Base-by-base conservation (phyloP, 176 grass and related monocot species). In the Musa beccarii region DNA sequence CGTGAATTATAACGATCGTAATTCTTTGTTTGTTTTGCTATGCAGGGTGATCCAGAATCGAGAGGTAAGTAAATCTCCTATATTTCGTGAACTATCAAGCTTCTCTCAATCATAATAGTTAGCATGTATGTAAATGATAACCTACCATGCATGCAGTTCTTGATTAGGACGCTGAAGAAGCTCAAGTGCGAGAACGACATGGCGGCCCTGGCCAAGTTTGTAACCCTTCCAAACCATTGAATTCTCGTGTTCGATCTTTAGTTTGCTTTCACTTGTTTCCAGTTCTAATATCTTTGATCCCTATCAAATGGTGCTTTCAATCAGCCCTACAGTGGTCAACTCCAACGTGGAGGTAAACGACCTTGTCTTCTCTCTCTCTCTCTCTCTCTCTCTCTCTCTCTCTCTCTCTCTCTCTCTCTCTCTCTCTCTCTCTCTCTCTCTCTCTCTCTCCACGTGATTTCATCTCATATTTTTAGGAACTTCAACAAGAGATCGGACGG, bases 151-250 rank as follows among this genome's bases (percentile, higher is more conserved):
- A 54, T 78, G 23, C 73, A 89, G 84, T 81, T 72, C 20, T 53
- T 89, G 78, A 23, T 89, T 49, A 81, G 83, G 63, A 86, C 77
- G 74, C 71, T 86, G 23, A 59, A 75, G 2, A 84, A 84, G 54
- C 87, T 89, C 81, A 86, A 70, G 59, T 72, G 78, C 74, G 87
- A 89, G 78, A 66, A 75, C 61, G 81, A 89, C 78, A 81, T 81
- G 22, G 75, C 78, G 10, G 87, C 85, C 5, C 68, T 89, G 1
- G 52, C 78, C 5, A 75, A 68, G 87, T 86, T 3, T 43, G 34
- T 43, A 43, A 43, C 34, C 34, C 34, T 43, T 43, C 34, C 34
- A 6, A 43, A 6, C 34, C 34, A 43, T 43, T 43, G 34, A 43
- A 43, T 43, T 43, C 34, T 43, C 34, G 34, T 43, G 34, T 43